A percentile compares a stretch with the other conserved stretches of the same genome.
phyloP scores from a whole-genome alignment of 2,329 filamentous ascomycete species.

The Fusarium chaquense region DNA sequence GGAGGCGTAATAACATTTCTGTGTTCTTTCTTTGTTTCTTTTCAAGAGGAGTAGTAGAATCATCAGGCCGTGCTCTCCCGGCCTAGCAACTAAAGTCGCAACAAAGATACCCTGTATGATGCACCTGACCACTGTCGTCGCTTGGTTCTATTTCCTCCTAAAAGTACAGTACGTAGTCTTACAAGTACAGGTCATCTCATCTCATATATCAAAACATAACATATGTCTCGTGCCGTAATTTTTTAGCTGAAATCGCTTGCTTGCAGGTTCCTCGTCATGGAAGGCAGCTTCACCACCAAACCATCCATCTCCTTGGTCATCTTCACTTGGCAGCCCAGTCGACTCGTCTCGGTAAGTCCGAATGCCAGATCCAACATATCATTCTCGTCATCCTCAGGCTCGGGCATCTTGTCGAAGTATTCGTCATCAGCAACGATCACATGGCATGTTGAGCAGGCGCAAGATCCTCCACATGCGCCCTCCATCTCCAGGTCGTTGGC shows the following conservation, averaged over 20 bases:
- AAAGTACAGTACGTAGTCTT: slow-evolving; percentile 42
- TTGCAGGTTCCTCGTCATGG: slow-evolving; percentile 96
- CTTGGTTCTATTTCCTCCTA: slow-evolving; percentile 39
- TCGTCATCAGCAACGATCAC: slow-evolving; percentile 82
- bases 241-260: slow-evolving; percentile 82
- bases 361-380: slow-evolving; percentile 94
- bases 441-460: slow-evolving; percentile 93
- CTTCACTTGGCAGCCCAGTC: slow-evolving; percentile 88
- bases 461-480: slow-evolving; percentile 94
- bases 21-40: slow-evolving; percentile 35
- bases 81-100: slow-evolving; percentile 46
- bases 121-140: slow-evolving; percentile 44
- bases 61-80: slow-evolving; percentile 43
- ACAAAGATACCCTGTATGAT: slow-evolving; percentile 50
- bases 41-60: slow-evolving; percentile 49
- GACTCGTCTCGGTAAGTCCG: slow-evolving; percentile 84
- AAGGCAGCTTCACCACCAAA: slow-evolving; percentile 83
- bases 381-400: slow-evolving; percentile 84
- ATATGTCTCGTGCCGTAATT: slow-evolving; percentile 23
- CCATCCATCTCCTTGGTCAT: slow-evolving; percentile 95
- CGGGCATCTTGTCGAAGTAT: slow-evolving; percentile 81
- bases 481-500: slow-evolving; percentile 98
- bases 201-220: slow-evolving; percentile 33
- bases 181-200: slow-evolving; percentile 45
- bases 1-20: slow-evolving; percentile 60